These are phyloP conservation scores for Saturnispora mendoncae DNA, from an alignment of 805 yeast genomes.

Conservation along the genomic window DNA sequence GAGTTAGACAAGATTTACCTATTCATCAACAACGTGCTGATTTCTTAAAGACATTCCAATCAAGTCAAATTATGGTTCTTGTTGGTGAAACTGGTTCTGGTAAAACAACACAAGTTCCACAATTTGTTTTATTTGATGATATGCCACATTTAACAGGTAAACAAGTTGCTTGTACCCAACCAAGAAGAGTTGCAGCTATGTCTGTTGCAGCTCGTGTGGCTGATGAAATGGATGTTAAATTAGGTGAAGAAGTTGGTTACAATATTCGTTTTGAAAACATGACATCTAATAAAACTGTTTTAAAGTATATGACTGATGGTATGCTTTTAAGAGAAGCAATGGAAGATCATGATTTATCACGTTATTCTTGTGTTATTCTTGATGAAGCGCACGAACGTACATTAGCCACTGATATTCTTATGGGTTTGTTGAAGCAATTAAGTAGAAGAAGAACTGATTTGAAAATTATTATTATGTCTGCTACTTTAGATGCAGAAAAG, in stretches of 20 bases:
- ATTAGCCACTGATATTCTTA: slow-evolving; percentile 87
- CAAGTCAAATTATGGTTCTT: slow-evolving; percentile 90
- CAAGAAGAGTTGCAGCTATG: slow-evolving; percentile 98
- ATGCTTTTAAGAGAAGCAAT: slow-evolving; percentile 94
- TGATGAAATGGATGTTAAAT: slow-evolving; percentile 87
- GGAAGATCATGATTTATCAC: slow-evolving; percentile 78
- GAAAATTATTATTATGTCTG: slow-evolving; percentile 93
- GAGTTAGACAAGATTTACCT: slow-evolving; percentile 76
- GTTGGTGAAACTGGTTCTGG: slow-evolving; percentile 99
- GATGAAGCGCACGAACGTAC: slow-evolving; percentile 99
- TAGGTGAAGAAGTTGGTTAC: slow-evolving; percentile 95
- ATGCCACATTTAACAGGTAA: slow-evolving; percentile 78
- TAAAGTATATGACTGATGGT: slow-evolving; percentile 98
- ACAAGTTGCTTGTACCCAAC: slow-evolving; percentile 93
- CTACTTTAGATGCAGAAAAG: slow-evolving; percentile 86
- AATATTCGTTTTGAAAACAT: slow-evolving; percentile 89
- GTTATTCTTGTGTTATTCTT: slow-evolving; percentile 82
- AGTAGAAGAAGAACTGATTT: slow-evolving; percentile 74
- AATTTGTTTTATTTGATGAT: slow-evolving; percentile 86
- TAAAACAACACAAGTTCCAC: slow-evolving; percentile 97
- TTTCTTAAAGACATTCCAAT: slow-evolving; percentile 74
- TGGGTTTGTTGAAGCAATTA: slow-evolving; percentile 88
- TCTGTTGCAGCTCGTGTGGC: slow-evolving; percentile 97
- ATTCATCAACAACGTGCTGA: slow-evolving; percentile 91
- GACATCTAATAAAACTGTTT: slow-evolving; percentile 67